Evolutionary conservation across 495 filamentous ascomycete genomes (phyloP), one percentile per base, ranked within the genome.

Genomic region (Hypoxylon fragiforme): DNA sequence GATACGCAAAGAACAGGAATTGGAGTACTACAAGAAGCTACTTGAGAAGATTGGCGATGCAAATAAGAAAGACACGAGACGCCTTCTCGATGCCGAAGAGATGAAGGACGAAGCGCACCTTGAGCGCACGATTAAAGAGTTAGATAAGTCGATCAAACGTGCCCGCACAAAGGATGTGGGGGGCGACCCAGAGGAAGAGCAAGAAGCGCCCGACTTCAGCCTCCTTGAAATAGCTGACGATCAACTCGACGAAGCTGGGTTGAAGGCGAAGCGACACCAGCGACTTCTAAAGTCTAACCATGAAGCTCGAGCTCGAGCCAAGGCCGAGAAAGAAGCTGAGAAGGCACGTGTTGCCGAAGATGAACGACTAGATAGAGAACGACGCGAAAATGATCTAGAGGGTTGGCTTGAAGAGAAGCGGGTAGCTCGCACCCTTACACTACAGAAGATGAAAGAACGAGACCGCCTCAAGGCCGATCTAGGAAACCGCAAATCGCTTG

Each of bases 401-500:
- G 81, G 76, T n/a, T 98, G 94, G 94, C 77, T 97, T 28, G 77
- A 81, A 30, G 87, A 94, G 61, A 84, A 90, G 50, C 78, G 90
- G 31, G 76, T 80, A n/a, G 86, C 85, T 6, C 86, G 91, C 31
- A 80, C 86, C 54, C 83, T 74, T 22, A 75, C 91, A 9, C 73
- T 98, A 1, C 82, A 88, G 67, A 88, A 81, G 65, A 92, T 97
- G 70, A 95, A 95, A 69, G 95, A 97, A 50, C 85, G 92, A 21
- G 89, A 96, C 53, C 81, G 94, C 16, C 79, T 97, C 44, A 96
- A 94, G 69, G 87, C 88, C 1, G 94, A 98, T 62, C 79, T 97
- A 0, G 90, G 91, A 19, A 96, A 97, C 67, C 88, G 94, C 54
- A 98, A 98, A 68, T 96, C 91, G 0, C 81, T 97, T 8, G 95